Base-by-base conservation (phyloP, 768 basidiomycete genomes). In the Amylocystis lapponica region DNA sequence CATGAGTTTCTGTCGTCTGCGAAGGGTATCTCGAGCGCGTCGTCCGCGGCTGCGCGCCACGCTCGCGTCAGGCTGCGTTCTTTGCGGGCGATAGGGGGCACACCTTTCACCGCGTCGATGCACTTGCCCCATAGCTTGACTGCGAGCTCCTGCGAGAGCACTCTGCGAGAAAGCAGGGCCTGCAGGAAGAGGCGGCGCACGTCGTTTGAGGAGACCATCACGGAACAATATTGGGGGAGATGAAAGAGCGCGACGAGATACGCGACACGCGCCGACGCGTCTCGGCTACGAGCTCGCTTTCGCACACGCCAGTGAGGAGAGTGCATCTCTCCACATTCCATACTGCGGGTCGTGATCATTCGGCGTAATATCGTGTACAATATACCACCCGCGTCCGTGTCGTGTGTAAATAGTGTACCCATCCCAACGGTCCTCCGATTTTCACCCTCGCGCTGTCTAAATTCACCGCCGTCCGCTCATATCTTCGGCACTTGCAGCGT, bases 401-500 rank as follows among this genome's bases (percentile, higher is more conserved):
- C n/a, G n/a, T n/a, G n/a, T n/a, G n/a, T n/a, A n/a, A n/a, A n/a
- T n/a, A n/a, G n/a, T n/a, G n/a, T n/a, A n/a, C n/a, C n/a, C n/a
- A n/a, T n/a, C n/a, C n/a, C n/a, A n/a, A n/a, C n/a, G n/a, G n/a
- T n/a, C n/a, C n/a, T n/a, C n/a, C n/a, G n/a, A n/a, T n/a, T n/a
- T n/a, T n/a, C n/a, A n/a, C n/a, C n/a, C n/a, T n/a, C n/a, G n/a
- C n/a, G n/a, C n/a, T n/a, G n/a, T n/a, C n/a, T n/a, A n/a, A n/a
- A n/a, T n/a, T n/a, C n/a, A n/a, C n/a, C n/a, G n/a, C n/a, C n/a
- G n/a, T n/a, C n/a, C 23, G 8, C 31, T 36, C 31, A 88, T 35
- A 77, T 54, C 66, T 92, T 92, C 11, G 89, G 87, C 39, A 97
- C 79, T 38, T 81, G 76, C 35, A 99, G 70, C 13, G 96, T 98